Evolutionary conservation across 2,329 filamentous ascomycete species (phyloP), one percentile per base, ranked within the genome.

Genomic region (Venturia aucupariae): DNA sequence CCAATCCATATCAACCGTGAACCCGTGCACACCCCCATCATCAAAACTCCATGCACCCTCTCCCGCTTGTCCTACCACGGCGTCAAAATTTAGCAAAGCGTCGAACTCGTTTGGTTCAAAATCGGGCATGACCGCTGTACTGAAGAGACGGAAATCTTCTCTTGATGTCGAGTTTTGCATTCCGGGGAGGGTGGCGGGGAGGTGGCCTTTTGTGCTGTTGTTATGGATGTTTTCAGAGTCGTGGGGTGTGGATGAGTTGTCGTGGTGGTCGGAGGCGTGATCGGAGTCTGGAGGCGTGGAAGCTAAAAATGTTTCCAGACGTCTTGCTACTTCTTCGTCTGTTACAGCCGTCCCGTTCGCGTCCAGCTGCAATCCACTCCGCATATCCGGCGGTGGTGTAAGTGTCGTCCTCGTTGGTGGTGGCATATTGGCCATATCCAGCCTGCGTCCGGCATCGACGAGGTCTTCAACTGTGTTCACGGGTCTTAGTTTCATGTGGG

Each of bases 261-360:
- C 65, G 32, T 70, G 67, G 65, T 72, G 70, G 64, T 75, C 71
- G 57, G 63, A 38, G 57, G 66, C 27, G 66, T 76, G 72, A 64
- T 76, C 75, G 8, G 71, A 79, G 38, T 78, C 76, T 2, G 79
- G 79, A 3, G 79, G 79, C 1, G 79, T 81, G 44, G 77, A 78
- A 13, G 79, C 79, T n/a, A 81, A 76, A 74, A 79, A 81, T 1
- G 75, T 77, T 70, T 79, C 78, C 30, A 81, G 73, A 39, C 77
- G 74, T 32, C 75, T 73, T 4, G 78, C 78, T 27, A 81, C 76
- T 66, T 80, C 79, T 66, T 77, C 77, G 68, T 81, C 79, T 4
- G 77, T 75, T 30, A 65, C 4, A 19, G 54, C 44, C 63, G 67
- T 35, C 3, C n/a, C 38, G 17, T 41, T 39, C 2, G 35, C 32